phyloP scores from a whole-genome alignment of 139 green algal species.

The Axilococcus clingmanii region DNA sequence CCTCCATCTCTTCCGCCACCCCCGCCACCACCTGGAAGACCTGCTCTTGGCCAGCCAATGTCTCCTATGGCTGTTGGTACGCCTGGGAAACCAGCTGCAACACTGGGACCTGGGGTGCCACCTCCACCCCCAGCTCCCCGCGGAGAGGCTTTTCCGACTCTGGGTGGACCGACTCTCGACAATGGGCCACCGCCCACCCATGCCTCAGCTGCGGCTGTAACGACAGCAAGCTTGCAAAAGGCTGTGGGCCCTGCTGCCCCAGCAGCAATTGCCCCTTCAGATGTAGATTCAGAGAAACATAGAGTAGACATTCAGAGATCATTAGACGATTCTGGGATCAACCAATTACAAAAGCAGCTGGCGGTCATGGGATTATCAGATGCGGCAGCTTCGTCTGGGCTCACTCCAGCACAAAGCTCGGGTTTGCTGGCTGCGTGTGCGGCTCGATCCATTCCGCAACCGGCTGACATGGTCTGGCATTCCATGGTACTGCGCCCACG shows the following conservation, averaged over 20 bases:
- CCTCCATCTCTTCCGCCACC: background rate
- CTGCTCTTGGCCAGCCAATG: background rate
- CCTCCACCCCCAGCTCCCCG: background rate
- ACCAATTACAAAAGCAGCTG: slow-evolving; percentile 1
- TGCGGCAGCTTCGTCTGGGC: background rate
- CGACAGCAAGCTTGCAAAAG: background rate
- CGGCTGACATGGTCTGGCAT: slow-evolving; percentile 46
- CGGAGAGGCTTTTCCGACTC: background rate
- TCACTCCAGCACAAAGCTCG: slow-evolving; percentile 16
- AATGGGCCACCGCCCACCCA: background rate
- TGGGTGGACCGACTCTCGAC: background rate
- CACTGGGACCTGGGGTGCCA: background rate
- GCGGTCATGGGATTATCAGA: slow-evolving; percentile 19
- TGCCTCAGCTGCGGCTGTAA: no score
- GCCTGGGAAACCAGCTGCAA: background rate
- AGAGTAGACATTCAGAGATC: background rate
- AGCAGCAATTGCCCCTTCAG: background rate
- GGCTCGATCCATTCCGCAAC: slow-evolving; percentile 52
- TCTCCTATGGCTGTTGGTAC: background rate
- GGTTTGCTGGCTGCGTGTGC: slow-evolving; percentile 27
- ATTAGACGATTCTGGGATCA: background rate
- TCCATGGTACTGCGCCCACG: slow-evolving; percentile 34
- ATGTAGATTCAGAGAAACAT: background rate
- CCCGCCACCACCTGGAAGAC: background rate
- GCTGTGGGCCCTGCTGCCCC: background rate